Evolutionary conservation across 1,284 basidiomycete genomes (phyloP).

Genomic region (Violaceomyces palustris): DNA sequence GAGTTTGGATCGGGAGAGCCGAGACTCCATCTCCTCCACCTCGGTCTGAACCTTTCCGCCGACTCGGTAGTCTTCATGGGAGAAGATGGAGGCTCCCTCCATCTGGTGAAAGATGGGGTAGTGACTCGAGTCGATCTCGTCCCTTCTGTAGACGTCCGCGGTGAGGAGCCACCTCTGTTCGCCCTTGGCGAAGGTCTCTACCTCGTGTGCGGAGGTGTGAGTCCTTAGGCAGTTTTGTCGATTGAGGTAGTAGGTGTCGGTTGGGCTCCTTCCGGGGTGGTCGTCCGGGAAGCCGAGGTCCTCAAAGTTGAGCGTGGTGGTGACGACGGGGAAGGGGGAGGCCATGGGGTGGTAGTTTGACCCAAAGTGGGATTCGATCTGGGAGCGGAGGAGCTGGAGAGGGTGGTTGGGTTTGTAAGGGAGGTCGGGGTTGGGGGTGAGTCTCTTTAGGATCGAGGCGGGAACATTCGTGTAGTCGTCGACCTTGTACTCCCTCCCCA

Average conservation of each 20-base stretch:
- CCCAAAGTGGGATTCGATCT: constrained; percentile 79
- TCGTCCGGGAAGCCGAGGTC: constrained; percentile 87
- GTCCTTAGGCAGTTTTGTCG: constrained; percentile 84
- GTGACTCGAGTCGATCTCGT: constrained; percentile 95
- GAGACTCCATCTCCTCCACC: constrained; percentile 60
- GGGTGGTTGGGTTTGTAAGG: constrained; percentile 77
- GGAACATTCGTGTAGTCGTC: constrained; percentile 84
- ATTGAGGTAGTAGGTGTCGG: constrained; percentile 97
- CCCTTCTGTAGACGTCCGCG: constrained; percentile 96
- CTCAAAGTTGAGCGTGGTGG: constrained; percentile 90
- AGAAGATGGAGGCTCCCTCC: constrained; percentile 83
- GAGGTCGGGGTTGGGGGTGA: constrained; percentile 61
- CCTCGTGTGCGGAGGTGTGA: constrained; percentile 95
- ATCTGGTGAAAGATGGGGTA: constrained; percentile 99
- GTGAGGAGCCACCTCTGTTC: constrained; percentile 81
- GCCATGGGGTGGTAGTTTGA: constrained; percentile 52
- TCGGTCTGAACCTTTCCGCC: constrained; percentile 55
- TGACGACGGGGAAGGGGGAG: constrained; percentile 79
- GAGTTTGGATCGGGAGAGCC: constrained; percentile 55
- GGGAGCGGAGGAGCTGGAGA: constrained; percentile 72
- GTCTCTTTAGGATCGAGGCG: constrained; percentile 72
- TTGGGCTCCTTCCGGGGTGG: constrained; percentile 82
- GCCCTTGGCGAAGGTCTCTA: constrained; percentile 76
- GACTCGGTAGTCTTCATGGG: constrained; percentile 54
- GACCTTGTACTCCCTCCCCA: constrained; percentile 58